Conservation (phyloP, 805 yeast genomes). For the Ogataea allantospora region DNA sequence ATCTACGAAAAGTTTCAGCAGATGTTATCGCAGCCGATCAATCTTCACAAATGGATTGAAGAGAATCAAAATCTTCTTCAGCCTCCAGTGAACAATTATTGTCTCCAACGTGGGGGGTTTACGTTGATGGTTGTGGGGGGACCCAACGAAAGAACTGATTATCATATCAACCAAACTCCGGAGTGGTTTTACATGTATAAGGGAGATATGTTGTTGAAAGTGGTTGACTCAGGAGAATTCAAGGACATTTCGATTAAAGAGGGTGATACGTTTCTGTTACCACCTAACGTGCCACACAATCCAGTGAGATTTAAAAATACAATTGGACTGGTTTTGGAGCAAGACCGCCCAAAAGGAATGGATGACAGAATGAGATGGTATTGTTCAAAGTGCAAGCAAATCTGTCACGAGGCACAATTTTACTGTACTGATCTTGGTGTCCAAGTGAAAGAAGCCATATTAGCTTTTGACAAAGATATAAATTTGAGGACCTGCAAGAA, state of each 20-base stretch:
- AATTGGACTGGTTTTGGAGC: conserved; percentile 88
- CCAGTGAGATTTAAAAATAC: conserved; percentile 86
- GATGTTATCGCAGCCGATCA: conserved; percentile 68
- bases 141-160: conserved; percentile 91
- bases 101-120: conserved; percentile 87
- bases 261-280: conserved; percentile 86
- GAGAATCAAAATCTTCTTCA: conserved; percentile 73
- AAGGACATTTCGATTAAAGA: conserved; percentile 72
- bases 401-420: conserved; percentile 68
- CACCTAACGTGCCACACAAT: conserved; percentile 82
- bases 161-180: conserved; percentile 91
- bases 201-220: conserved; percentile 81
- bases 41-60: conserved; percentile 75
- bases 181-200: conserved; percentile 89
- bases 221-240: conserved; percentile 77
- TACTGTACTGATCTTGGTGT: conserved; percentile 82
- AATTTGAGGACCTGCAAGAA: conserved; percentile 66
- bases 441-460: conserved; percentile 82
- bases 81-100: conserved; percentile 91
- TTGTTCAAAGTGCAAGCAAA: conserved; percentile 63
- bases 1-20: not conserved
- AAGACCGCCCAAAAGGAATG: conserved; percentile 74
- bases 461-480: conserved; percentile 60
- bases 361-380: conserved; percentile 86
- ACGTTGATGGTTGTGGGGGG: conserved; percentile 97